A percentile compares a stretch with the other conserved stretches of the same genome.
Evolutionary conservation across 345 rosid species (phyloP).

Genomic region (Citrus trifoliata): DNA sequence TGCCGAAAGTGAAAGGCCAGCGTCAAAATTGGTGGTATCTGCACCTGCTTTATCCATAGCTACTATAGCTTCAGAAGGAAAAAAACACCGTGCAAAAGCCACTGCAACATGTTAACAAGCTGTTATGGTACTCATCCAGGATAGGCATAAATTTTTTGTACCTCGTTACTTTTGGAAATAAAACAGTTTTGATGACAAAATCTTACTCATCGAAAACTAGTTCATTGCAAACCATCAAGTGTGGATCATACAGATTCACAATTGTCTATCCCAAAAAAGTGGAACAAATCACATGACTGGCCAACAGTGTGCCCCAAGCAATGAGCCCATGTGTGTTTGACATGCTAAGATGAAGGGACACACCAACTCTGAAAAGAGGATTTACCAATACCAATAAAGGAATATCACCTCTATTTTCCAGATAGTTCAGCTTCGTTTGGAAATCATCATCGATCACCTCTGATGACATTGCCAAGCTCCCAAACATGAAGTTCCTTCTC

Average conservation of each 20-base stretch:
- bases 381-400: too few species aligned
- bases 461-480: neutral
- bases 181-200: neutral
- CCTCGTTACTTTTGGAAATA: neutral
- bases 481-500: constrained; percentile 16
- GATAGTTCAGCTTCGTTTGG: too few species aligned
- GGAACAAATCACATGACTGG: too few species aligned
- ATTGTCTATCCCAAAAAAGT: too few species aligned
- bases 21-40: constrained; percentile 20
- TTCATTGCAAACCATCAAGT: neutral
- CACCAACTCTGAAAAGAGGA: neutral
- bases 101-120: constrained; percentile 25
- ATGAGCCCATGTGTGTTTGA: neutral
- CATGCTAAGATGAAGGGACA: neutral
- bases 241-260: neutral
- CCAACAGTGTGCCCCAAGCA: too few species aligned
- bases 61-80: constrained; percentile 42
- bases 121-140: neutral
- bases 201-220: neutral
- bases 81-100: constrained; percentile 34
- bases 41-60: constrained; percentile 46
- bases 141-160: neutral
- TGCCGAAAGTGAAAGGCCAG: too few species aligned
- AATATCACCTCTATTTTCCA: too few species aligned
- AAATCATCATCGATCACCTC: too few species aligned